Base-by-base conservation (phyloP, 116 monocot genomes). In the Dioscorea cayenensis region DNA sequence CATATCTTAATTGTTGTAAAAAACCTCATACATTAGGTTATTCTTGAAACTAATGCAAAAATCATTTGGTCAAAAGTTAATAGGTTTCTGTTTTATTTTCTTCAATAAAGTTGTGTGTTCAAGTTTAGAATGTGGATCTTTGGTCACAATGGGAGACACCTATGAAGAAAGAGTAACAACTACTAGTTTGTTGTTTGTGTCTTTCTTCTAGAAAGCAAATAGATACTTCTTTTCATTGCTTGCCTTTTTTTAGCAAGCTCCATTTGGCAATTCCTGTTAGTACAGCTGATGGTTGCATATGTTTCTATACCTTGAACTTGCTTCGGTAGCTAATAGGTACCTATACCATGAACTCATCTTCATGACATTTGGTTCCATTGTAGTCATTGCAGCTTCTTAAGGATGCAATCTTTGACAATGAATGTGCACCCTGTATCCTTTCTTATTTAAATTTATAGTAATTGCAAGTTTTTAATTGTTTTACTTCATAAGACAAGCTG, bases 361-460 rank as follows among this genome's bases (percentile, higher is more conserved):
- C 49, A 11, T 23, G 8, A n/a, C n/a, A 27, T 62, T 32, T 74
- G n/a, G 19, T 49, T 78, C 28, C 0, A 71, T 78, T 76, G 49
- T 84, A 96, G 96, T 96, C 96, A 38, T 78, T 96, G 28, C 84
- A 92, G 72, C 90, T 96, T 72, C 84, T 96, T 28, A 96, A 87
- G 84, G 92, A 90, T 76, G 93, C 96, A n/a, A 96, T 96, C 69
- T 96, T 90, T 49, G 86, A 92, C 29, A 17, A 51, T 63, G 96
- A 92, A 68, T 92, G 83, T 70, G 86, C 90, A 19, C 88, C 86
- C 18, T 84, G 96, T 96, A 96, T 96, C 96, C 92, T 92, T 85
- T 59, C 35, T 52, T 28, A 2, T 55, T 22, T 25, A 66, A 14
- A 74, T 43, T 68, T 19, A 21, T 13, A 22, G 36, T 55, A 51